phyloP scores from a whole-genome alignment of 495 filamentous ascomycete species.

The Daldinia decipiens region DNA sequence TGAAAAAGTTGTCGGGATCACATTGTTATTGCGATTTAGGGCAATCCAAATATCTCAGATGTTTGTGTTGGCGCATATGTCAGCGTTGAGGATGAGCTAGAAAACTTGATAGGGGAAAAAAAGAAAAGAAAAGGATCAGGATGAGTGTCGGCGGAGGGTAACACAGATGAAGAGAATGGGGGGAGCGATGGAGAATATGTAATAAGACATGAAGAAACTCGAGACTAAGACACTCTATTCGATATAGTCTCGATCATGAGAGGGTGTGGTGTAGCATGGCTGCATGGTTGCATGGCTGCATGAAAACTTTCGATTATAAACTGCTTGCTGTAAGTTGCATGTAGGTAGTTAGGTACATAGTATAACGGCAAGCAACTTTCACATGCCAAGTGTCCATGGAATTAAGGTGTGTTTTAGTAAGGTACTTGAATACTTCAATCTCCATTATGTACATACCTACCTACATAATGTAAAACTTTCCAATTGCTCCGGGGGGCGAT shows the following conservation, averaged over 20 bases:
- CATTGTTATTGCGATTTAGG: conserved; percentile 23
- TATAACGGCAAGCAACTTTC: conserved; percentile 16
- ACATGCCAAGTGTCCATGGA: conserved; percentile 27
- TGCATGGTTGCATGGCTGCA: conserved; percentile 15
- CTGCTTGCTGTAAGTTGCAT: not conserved
- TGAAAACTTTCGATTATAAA: conserved; percentile 23
- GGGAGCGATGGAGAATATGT: not conserved
- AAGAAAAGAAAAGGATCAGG: not conserved
- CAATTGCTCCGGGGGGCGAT: not conserved
- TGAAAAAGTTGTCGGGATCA: conserved; percentile 16
- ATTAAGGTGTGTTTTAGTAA: conserved; percentile 2
- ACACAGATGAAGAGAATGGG: conserved; percentile 25
- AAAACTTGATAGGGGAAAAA: not conserved
- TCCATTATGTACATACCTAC: too few relatives aligned
- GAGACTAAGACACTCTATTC: conserved; percentile 37
- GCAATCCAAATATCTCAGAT: conserved; percentile 5
- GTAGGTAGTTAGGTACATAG: too few relatives aligned
- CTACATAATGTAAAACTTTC: too few relatives aligned
- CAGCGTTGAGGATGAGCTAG: not conserved
- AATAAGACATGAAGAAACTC: conserved; percentile 32
- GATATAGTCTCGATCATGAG: conserved; percentile 10
- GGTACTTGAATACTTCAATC: conserved; percentile 1
- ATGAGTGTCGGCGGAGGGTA: conserved; percentile 18
- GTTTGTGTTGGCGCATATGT: conserved; percentile 4
- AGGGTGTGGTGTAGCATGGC: conserved; percentile 27